phyloP scores from a whole-genome alignment of 2,329 filamentous ascomycete species.

The Microsporum ferrugineum region DNA sequence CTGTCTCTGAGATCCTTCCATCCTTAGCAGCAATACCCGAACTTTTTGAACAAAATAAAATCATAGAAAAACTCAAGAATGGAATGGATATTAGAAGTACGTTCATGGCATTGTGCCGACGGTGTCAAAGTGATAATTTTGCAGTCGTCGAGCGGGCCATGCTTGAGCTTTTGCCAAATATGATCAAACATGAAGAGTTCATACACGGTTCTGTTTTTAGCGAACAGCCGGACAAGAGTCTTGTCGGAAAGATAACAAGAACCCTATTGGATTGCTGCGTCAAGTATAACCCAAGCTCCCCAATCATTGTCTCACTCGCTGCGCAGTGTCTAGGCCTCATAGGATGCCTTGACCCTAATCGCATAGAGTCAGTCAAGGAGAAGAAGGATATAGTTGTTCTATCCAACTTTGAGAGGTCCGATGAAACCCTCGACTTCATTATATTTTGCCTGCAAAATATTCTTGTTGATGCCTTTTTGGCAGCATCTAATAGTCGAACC shows the following conservation, averaged over 20 bases:
- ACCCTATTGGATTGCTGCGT: constrained; percentile 75
- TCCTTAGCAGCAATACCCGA: constrained; percentile 60
- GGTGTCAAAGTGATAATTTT: constrained; percentile 71
- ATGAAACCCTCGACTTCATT: constrained; percentile 76
- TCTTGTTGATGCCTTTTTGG: constrained; percentile 81
- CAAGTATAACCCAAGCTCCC: constrained; percentile 59
- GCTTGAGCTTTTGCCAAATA: constrained; percentile 61
- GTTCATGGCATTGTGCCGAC: constrained; percentile 58
- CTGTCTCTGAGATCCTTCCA: constrained; percentile 64
- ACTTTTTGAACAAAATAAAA: constrained; percentile 55
- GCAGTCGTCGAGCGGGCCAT: constrained; percentile 76
- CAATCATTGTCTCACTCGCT: constrained; percentile 59
- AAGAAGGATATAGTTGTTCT: constrained; percentile 75
- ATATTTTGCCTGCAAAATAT: constrained; percentile 77
- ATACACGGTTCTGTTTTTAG: constrained; percentile 69
- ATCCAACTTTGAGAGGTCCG: constrained; percentile 68
- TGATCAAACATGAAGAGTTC: constrained; percentile 61
- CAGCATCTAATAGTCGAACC: constrained; percentile 71
- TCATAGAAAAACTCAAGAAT: constrained; percentile 53
- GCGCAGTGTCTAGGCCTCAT: constrained; percentile 77
- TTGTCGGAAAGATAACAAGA: constrained; percentile 60
- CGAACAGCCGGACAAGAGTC: constrained; percentile 63
- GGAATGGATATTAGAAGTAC: constrained; percentile 55
- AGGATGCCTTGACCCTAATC: constrained; percentile 83
- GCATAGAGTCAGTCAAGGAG: constrained; percentile 66